Evolutionary conservation across 2,329 filamentous ascomycete genomes (phyloP), one percentile per base, ranked within the genome.

Genomic region (Nemania bipapillata): DNA sequence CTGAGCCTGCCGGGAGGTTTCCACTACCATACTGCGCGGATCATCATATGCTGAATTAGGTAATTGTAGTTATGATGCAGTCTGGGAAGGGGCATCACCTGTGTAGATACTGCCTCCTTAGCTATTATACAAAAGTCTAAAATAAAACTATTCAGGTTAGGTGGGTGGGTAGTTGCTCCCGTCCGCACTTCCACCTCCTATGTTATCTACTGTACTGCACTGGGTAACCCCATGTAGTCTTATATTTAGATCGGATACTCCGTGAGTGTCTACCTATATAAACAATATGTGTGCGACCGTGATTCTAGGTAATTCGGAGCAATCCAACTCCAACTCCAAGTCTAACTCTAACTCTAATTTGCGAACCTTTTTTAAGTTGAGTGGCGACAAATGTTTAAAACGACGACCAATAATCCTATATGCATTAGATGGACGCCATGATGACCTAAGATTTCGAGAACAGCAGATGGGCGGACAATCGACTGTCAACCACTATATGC

Each of bases 221-320:
- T n/a, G n/a, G n/a, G n/a, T n/a, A n/a, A 28, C 40, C 9, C 28
- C 20, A 28, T 26, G 47, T 22, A 15, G 3, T 4, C 22, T 50
- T 50, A 50, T 50, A 50, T 50, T 50, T 50, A 50, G 47, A 50
- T 28, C 47, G 24, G 47, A 26, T 50, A 50, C 24, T 50, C 47
- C 47, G 22, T 50, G 24, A 5, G 47, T 28, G 22, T 11, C 3
- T 9, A 15, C 15, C 2, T 50, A 50, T 28, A 32, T 32, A 32
- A 4, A 32, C 4, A 4, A 32, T 32, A 32, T 32, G 9, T 32
- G 40, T 45, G 40, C 40, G 40, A 17, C 40, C 40, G 17, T 17
- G 30, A 45, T 1, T 45, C 15, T 4, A 17, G 37, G 9, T 40
- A 12, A 12, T 40, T 4, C 17, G n/a, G 20, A 8, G 17, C n/a